Base-by-base conservation (phyloP, 2,329 filamentous ascomycete genomes). In the Aspergillus chevalieri region DNA sequence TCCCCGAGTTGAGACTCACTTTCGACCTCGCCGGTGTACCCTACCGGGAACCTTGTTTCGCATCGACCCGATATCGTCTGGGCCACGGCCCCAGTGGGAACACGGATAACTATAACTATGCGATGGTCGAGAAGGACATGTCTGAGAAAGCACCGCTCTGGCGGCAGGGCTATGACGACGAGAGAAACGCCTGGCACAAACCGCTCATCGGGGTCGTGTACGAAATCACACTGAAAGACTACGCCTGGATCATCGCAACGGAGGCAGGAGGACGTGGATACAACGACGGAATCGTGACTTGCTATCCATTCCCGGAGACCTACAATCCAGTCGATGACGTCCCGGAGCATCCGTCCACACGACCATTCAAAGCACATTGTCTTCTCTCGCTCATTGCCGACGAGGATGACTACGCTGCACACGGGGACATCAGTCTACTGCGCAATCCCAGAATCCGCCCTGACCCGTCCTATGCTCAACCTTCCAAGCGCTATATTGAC, bases 201-300 rank as follows among this genome's bases (percentile, higher is more conserved):
- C 88, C 89, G 4, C 78, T 98, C 2, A 81, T 96, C 38, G 93
- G 93, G 21, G 89, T 95, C 14, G 93, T 97, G 3, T 98, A 98
- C 73, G 91, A 97, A 72, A 89, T 97, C 26, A 95, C 90, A 1
- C 74, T 78, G 15, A 69, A 79, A 41, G 93, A 98, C 72, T 98
- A 88, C 65, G 79, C 84, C 6, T 86, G 81, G 52, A 95, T 98
- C 58, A 85, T 97, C 52, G 85, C 85, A 4, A 96, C 91, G 4
- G 93, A 98, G 67, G 92, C 92, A 46, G 91, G 88, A 28, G 91
- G 91, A 15, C 73, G 83, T 2, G 80, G 84, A n/a, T 98, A 98
- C 73, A 76, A 85, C 49, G 90, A 97, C 64, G 82, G 95, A 9
- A 64, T 89, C 0, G 83, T 95, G 10, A 82, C 86, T 24, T 96